Conservation (phyloP, 1,284 basidiomycete genomes). For the Sanghuangporus weigelae region DNA sequence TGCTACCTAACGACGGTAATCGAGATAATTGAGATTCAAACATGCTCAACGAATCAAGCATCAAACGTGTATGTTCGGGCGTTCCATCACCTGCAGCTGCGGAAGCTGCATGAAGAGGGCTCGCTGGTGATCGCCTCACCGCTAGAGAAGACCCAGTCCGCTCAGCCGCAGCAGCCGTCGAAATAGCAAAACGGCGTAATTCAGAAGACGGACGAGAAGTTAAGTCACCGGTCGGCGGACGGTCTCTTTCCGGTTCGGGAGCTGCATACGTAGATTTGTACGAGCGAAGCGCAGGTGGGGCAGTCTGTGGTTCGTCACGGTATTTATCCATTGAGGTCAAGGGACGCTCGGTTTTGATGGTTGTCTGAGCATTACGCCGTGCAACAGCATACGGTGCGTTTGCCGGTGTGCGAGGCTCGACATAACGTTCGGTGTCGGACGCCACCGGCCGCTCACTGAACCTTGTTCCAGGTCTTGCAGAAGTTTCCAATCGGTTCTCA, state of each 20-base stretch:
- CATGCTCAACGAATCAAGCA: conserved; percentile 61
- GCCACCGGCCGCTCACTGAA: conserved; percentile 5
- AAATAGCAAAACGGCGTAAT: conserved; percentile 1
- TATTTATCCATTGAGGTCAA: conserved; percentile 48
- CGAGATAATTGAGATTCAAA: conserved; percentile 62
- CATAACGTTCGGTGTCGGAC: not conserved
- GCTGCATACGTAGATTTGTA: conserved; percentile 29
- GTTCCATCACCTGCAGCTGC: conserved; percentile 18
- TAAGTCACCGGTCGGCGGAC: not conserved
- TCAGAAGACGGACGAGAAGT: conserved; percentile 15
- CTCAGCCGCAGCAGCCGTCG: conserved; percentile 6
- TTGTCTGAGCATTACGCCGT: conserved; percentile 22
- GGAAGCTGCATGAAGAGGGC: conserved; percentile 8
- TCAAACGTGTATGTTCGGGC: conserved; percentile 58
- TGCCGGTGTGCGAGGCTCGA: conserved; percentile 24
- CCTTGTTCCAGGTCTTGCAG: conserved; percentile 3
- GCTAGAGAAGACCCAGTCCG: conserved; percentile 4
- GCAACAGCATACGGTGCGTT: conserved; percentile 16
- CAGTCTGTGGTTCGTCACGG: conserved; percentile 32
- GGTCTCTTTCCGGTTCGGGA: conserved; percentile 20
- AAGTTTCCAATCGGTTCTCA: not conserved
- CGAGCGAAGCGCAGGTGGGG: conserved; percentile 31
- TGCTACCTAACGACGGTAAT: conserved; percentile 39
- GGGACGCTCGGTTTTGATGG: conserved; percentile 31
- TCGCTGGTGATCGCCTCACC: not conserved